Percentiles rank a stretch among this genome's conserved stretches.
These are phyloP conservation scores for Ceratocystis alfenasii DNA, from an alignment of 2,329 filamentous ascomycete species.

Conservation along the genomic window DNA sequence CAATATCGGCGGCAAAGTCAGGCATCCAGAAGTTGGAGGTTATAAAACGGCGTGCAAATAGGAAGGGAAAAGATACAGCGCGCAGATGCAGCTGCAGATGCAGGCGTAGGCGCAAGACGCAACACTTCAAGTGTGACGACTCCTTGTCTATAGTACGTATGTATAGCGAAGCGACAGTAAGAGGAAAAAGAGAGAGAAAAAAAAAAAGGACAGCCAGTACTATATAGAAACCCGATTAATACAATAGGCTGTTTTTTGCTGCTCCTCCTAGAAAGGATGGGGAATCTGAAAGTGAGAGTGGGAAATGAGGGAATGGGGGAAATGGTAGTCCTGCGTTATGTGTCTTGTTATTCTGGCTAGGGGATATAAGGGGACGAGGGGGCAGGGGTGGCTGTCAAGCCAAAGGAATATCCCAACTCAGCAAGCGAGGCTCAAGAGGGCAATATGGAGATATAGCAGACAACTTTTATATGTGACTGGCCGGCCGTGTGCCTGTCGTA, in stretches of 20 bases:
- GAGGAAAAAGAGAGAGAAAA: not conserved
- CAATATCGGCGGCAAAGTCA: not conserved
- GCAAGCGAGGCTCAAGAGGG: constrained; percentile 13
- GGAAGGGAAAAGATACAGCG: not conserved
- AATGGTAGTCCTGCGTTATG: not conserved
- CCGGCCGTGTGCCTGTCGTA: constrained; percentile 5
- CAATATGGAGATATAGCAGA: constrained; percentile 12
- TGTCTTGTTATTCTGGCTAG: not conserved
- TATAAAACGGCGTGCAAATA: not conserved
- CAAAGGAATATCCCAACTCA: constrained; percentile 11
- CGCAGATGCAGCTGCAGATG: no score
- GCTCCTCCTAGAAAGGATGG: not conserved
- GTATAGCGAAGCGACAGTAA: not conserved
- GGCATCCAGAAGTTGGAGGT: not conserved
- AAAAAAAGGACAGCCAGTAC: not conserved
- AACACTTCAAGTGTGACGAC: no score
- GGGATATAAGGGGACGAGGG: not conserved
- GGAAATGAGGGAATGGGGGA: not conserved
- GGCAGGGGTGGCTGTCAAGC: constrained; percentile 1
- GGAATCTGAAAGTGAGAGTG: not conserved
- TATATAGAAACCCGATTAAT: constrained; percentile 6
- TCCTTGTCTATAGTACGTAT: no score
- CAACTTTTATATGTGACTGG: constrained; percentile 1
- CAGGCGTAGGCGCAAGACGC: no score
- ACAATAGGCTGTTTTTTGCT: not conserved